Conservation (phyloP, 805 yeast species). For the Candida pseudoglaebosa region DNA sequence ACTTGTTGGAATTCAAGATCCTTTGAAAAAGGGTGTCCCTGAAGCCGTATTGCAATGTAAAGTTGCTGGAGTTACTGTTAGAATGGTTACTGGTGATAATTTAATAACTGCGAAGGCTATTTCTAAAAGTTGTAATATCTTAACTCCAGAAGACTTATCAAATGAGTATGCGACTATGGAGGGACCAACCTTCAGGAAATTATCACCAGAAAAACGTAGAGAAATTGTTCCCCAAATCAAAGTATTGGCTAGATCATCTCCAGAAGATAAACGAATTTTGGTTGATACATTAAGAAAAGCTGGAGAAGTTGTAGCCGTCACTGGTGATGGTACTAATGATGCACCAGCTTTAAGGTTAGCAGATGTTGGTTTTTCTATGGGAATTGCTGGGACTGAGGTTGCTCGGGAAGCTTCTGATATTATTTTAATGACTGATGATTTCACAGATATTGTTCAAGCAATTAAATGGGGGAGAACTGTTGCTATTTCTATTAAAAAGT, state of each 20-base stretch:
- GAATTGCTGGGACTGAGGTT: conserved; percentile 96
- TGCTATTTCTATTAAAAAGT: conserved; percentile 88
- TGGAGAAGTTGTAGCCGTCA: conserved; percentile 96
- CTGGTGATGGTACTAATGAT: conserved; percentile 99
- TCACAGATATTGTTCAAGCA: conserved; percentile 91
- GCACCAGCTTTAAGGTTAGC: conserved; percentile 97
- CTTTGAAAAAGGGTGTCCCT: conserved; percentile 85
- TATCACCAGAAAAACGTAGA: conserved; percentile 53
- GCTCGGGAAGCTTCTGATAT: conserved; percentile 97
- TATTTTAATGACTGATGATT: conserved; percentile 90
- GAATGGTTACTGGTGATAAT: conserved; percentile 99
- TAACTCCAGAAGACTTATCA: conserved; percentile 46
- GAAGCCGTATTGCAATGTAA: conserved; percentile 84
- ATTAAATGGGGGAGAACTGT: conserved; percentile 99
- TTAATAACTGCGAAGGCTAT: conserved; percentile 88
- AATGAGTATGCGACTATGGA: conserved; percentile 73
- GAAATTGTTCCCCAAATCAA: conserved; percentile 66
- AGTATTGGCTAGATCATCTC: conserved; percentile 91
- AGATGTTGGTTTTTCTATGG: conserved; percentile 98
- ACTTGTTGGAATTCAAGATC: conserved; percentile 92
- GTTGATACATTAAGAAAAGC: conserved; percentile 74
- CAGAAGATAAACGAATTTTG: conserved; percentile 87
- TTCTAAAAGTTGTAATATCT: conserved; percentile 80
- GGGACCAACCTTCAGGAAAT: conserved; percentile 82
- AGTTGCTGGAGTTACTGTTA: conserved; percentile 87